Conservation (phyloP, 352 stramenopile genomes). For the Phytophthora syringae region DNA sequence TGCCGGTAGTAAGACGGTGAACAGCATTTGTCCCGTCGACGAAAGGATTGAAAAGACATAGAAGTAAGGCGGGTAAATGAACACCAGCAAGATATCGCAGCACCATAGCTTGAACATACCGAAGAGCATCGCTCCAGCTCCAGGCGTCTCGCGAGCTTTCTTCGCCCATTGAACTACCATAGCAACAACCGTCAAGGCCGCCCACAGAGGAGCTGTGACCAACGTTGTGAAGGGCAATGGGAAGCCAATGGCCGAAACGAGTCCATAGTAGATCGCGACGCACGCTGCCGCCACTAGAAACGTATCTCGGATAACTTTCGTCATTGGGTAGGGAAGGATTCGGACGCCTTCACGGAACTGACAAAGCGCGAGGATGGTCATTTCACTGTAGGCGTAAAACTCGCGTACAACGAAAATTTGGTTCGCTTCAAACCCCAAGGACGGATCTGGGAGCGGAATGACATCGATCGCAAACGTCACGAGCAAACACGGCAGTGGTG, state of each 20-base stretch:
- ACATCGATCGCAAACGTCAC: background rate
- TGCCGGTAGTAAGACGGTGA: constrained; percentile 17
- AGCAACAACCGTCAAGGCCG: constrained; percentile 1
- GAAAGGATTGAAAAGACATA: constrained; percentile 12
- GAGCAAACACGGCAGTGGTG: background rate
- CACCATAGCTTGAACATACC: constrained; percentile 16
- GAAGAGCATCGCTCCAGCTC: background rate
- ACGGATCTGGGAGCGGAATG: background rate
- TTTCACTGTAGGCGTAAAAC: constrained; percentile 3
- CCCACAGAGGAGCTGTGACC: background rate
- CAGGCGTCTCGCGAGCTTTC: constrained; percentile 4
- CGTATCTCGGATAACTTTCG: background rate
- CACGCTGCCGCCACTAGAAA: background rate
- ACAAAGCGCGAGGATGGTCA: constrained; percentile 9
- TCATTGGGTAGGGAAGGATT: background rate
- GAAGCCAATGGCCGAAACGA: constrained; percentile 6
- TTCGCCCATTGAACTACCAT: constrained; percentile 12
- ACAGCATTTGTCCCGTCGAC: background rate
- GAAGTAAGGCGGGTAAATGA: constrained; percentile 22
- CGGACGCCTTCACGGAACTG: constrained; percentile 10
- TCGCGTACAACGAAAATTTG: background rate
- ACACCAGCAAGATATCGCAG: constrained; percentile 12
- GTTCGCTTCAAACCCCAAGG: background rate
- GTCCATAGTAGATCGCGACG: background rate
- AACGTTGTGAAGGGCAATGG: constrained; percentile 21